These are phyloP conservation scores for Begonia loranthoides DNA, from an alignment of 306 rosid species.

Conservation along the genomic window DNA sequence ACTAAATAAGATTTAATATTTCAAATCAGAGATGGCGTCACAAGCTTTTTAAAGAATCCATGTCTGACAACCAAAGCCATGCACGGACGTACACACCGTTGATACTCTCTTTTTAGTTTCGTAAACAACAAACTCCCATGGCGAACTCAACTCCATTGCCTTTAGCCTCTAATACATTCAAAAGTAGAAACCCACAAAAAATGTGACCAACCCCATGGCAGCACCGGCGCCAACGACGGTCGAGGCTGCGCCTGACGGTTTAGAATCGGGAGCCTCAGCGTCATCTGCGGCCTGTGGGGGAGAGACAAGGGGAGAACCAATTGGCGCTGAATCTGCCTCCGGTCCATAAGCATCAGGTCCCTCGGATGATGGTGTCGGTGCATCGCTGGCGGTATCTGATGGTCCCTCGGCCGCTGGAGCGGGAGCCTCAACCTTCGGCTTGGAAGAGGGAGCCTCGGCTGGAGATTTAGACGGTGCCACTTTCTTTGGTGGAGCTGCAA, in stretches of 20 bases:
- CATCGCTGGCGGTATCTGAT: background rate
- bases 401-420: constrained; percentile 7
- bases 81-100: too few relatives aligned
- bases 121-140: too few relatives aligned
- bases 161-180: too few relatives aligned
- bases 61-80: too few relatives aligned
- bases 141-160: too few relatives aligned
- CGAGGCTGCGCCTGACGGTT: background rate
- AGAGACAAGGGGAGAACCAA: background rate
- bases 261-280: background rate
- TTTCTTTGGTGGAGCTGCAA: background rate
- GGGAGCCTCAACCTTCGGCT: constrained; percentile 8
- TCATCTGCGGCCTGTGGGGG: background rate
- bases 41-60: too few relatives aligned
- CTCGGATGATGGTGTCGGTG: background rate
- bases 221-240: background rate
- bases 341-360: too few relatives aligned
- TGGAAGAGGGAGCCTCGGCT: constrained; percentile 11
- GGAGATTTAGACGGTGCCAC: constrained; percentile 10
- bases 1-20: too few relatives aligned
- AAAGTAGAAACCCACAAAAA: too few relatives aligned
- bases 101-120: too few relatives aligned
- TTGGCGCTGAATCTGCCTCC: background rate
- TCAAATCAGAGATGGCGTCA: too few relatives aligned
- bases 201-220: too few relatives aligned